Evolutionary conservation across 2,329 filamentous ascomycete genomes (phyloP).

Genomic region (Neocucurbitaria cava): DNA sequence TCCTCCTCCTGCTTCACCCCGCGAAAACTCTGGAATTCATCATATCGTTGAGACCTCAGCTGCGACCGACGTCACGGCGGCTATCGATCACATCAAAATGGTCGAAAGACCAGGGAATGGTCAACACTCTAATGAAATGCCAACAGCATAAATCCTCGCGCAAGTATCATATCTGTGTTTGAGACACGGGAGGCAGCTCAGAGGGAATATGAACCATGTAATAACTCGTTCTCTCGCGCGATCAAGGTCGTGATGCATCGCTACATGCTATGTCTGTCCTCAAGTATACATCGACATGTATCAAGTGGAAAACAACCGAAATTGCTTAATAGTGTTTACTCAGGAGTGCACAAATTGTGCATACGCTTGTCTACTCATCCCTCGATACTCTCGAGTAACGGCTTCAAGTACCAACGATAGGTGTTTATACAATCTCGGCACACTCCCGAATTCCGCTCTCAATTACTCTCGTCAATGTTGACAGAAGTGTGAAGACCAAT

Average conservation of each 20-base stretch:
- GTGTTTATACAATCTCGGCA: neutral
- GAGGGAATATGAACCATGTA: neutral
- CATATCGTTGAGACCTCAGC: neutral
- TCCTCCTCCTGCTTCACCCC: no score
- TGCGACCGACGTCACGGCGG: conserved; percentile 6
- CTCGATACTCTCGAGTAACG: neutral
- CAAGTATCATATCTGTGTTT: no score
- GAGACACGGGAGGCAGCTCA: no score
- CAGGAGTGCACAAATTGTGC: neutral
- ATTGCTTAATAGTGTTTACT: neutral
- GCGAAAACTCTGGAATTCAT: no score
- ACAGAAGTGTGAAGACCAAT: conserved; percentile 12
- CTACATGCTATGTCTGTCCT: neutral
- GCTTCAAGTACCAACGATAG: neutral
- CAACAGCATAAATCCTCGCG: neutral
- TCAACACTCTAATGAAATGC: neutral
- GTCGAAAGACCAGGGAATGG: neutral
- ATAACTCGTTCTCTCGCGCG: neutral
- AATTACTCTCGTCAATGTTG: neutral
- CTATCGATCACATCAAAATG: conserved; percentile 2
- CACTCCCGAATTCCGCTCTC: neutral
- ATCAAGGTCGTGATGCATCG: neutral
- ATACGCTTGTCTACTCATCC: neutral
- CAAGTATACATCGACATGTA: neutral
- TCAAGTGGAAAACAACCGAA: neutral